Evolutionary conservation across 2,329 filamentous ascomycete genomes (phyloP).

Genomic region (Emergomyces pasteurianus): DNA sequence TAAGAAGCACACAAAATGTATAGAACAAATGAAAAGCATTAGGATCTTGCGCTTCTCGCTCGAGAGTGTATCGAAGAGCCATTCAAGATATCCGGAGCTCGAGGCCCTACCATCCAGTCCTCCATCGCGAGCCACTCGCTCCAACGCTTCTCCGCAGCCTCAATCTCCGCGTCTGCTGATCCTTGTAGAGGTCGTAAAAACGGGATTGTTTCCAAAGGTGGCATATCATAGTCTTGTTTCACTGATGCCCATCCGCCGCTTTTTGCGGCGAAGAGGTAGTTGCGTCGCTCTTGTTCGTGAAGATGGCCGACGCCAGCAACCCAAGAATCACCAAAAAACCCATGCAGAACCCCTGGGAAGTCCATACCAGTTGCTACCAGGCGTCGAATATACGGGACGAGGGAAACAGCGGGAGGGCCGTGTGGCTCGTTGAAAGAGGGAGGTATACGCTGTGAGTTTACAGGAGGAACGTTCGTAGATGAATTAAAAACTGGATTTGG

Average conservation of each 20-base stretch:
- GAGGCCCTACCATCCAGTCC: slow-evolving; percentile 93
- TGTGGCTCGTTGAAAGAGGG: background rate
- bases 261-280: slow-evolving; percentile 92
- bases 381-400: slow-evolving; percentile 81
- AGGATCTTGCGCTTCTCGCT: slow-evolving; percentile 18
- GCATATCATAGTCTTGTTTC: slow-evolving; percentile 84
- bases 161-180: slow-evolving; percentile 66
- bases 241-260: slow-evolving; percentile 80
- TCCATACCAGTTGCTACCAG: slow-evolving; percentile 89
- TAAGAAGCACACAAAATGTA: background rate
- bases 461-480: slow-evolving; percentile 19
- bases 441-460: background rate
- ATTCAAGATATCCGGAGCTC: slow-evolving; percentile 45
- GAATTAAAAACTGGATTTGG: slow-evolving; percentile 37
- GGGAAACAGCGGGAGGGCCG: slow-evolving; percentile 43
- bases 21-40: slow-evolving; percentile 4
- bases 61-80: slow-evolving; percentile 27
- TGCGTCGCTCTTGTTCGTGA: slow-evolving; percentile 79
- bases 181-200: slow-evolving; percentile 75
- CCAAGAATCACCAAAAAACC: slow-evolving; percentile 97
- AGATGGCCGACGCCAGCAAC: slow-evolving; percentile 63
- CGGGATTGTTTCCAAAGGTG: slow-evolving; percentile 68
- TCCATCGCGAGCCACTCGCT: slow-evolving; percentile 94
- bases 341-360: slow-evolving; percentile 71
- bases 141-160: slow-evolving; percentile 73